These are phyloP conservation scores for Codiaeum variegatum DNA, from an alignment of 441 rosid species.

Conservation along the genomic window DNA sequence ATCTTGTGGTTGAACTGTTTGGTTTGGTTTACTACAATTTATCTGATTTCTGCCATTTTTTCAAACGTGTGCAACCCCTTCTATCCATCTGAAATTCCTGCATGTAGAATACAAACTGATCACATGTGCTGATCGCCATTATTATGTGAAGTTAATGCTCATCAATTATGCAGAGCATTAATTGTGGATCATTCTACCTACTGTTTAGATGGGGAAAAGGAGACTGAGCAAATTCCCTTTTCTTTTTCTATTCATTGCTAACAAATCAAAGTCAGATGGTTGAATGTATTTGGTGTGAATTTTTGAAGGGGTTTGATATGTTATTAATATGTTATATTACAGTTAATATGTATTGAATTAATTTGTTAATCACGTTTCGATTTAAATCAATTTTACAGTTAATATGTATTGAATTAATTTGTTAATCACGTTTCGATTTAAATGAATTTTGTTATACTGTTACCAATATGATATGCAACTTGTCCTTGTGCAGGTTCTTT, in stretches of 20 bases:
- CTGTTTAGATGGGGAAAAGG: neutral
- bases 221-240: neutral
- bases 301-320: no score
- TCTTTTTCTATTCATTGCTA: neutral
- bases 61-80: neutral
- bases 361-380: no score
- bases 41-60: no score
- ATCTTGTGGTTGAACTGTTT: conserved; percentile 1
- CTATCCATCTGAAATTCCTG: neutral
- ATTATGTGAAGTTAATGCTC: neutral
- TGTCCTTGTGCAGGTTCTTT: no score
- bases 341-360: no score
- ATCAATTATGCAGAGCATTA: neutral
- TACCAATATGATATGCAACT: no score
- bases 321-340: no score
- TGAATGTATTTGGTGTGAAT: neutral
- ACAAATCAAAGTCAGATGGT: neutral
- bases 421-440: no score
- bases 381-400: no score
- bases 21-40: neutral
- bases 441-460: no score
- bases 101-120: neutral
- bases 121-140: no score
- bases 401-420: no score
- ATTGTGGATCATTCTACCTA: neutral